Conservation (phyloP, 2,329 filamentous ascomycete species). For the Neopestalotiopsis rosae region DNA sequence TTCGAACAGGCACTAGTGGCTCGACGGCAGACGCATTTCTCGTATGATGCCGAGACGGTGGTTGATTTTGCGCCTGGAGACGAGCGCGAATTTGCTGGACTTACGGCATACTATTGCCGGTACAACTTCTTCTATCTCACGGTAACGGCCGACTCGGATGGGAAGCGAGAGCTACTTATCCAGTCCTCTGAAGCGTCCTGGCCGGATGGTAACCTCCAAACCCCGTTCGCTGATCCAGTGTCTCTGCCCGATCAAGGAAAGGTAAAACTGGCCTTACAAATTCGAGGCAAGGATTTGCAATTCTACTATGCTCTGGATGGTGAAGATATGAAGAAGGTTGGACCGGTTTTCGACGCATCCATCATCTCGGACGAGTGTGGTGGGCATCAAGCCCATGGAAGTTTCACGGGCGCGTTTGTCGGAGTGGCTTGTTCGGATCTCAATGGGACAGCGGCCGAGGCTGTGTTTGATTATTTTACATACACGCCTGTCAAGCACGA, state of each 20-base stretch:
- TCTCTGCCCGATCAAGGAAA: conserved; percentile 59
- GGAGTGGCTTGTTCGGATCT: conserved; percentile 61
- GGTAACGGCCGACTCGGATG: conserved; percentile 60
- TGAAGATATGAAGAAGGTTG: conserved; percentile 51
- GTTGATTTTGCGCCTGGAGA: conserved; percentile 60
- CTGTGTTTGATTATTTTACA: conserved; percentile 56
- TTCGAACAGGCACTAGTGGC: conserved; percentile 64
- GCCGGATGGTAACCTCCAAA: conserved; percentile 53
- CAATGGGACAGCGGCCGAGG: conserved; percentile 53
- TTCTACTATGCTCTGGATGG: conserved; percentile 61
- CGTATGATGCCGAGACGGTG: conserved; percentile 63
- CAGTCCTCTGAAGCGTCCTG: conserved; percentile 61
- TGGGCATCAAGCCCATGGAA: conserved; percentile 64
- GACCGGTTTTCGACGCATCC: conserved; percentile 62
- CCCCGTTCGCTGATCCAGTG: conserved; percentile 49
- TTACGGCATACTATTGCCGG: conserved; percentile 67
- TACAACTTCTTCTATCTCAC: conserved; percentile 70
- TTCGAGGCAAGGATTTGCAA: conserved; percentile 58
- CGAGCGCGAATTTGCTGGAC: conserved; percentile 65
- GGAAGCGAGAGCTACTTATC: conserved; percentile 62
- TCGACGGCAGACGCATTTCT: conserved; percentile 62
- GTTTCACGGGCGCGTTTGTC: conserved; percentile 68
- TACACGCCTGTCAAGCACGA: conserved; percentile 54
- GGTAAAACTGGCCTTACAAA: conserved; percentile 54
- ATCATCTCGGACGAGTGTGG: conserved; percentile 68